Percentiles rank a stretch among this genome's conserved stretches.
Evolutionary conservation across 371 early-diverging fungal genomes (phyloP).

Genomic region (Neoconidiobolus thromboides): DNA sequence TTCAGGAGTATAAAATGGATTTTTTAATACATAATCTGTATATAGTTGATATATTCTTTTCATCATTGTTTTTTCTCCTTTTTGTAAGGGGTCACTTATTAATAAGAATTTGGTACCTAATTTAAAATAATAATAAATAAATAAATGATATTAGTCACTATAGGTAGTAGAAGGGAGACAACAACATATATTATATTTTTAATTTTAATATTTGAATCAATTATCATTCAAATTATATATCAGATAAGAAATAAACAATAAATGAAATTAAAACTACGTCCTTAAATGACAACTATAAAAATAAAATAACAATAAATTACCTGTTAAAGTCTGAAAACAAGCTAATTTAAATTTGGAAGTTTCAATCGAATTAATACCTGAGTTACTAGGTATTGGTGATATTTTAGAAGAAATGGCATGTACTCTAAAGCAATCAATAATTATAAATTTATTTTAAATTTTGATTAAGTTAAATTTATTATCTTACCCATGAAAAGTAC

Average conservation of each 20-base stretch:
- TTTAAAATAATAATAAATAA: not conserved
- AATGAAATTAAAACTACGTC: no score
- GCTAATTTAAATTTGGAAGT: conserved; percentile 72
- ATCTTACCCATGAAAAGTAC: conserved; percentile 86
- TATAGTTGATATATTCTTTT: conserved; percentile 72
- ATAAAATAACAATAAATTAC: conserved; percentile 17
- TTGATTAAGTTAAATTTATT: not conserved
- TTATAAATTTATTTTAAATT: not conserved
- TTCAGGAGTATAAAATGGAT: conserved; percentile 95
- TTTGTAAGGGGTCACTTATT: conserved; percentile 56
- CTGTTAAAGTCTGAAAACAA: conserved; percentile 87
- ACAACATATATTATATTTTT: not conserved
- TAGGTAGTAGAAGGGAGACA: not conserved
- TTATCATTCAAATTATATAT: not conserved
- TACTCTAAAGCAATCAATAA: conserved; percentile 29
- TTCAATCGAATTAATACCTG: conserved; percentile 82
- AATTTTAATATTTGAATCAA: not conserved
- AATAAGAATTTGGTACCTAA: conserved; percentile 86
- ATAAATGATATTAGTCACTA: not conserved
- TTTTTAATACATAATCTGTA: conserved; percentile 94
- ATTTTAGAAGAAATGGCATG: conserved; percentile 92
- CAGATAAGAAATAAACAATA: no score
- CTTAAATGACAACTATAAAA: not conserved
- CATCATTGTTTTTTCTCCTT: conserved; percentile 48
- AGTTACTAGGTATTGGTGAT: conserved; percentile 56